Percentiles rank a stretch among this genome's conserved stretches.
phyloP scores from a whole-genome alignment of 805 yeast species.

The Wickerhamomyces silvicola region DNA sequence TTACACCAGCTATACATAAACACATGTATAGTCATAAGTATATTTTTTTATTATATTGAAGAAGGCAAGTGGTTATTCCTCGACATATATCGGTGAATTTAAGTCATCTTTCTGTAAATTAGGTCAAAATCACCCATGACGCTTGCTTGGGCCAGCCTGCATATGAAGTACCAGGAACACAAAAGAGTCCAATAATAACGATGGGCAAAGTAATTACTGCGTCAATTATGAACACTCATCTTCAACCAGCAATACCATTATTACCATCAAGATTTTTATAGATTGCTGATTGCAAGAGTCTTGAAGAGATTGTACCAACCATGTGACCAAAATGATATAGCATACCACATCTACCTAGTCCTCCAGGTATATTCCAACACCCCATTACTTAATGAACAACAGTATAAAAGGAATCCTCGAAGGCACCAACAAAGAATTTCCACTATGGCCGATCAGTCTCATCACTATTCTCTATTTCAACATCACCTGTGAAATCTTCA shows the following conservation, averaged over 20 bases:
- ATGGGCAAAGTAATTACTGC: slow-evolving; percentile 53
- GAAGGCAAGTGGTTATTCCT: too few species aligned
- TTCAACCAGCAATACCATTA: slow-evolving; percentile 56
- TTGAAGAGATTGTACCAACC: slow-evolving; percentile 55
- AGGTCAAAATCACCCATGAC: too few species aligned
- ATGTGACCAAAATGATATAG: slow-evolving; percentile 55
- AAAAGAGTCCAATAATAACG: slow-evolving; percentile 47
- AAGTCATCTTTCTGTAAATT: too few species aligned
- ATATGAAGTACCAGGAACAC: slow-evolving; percentile 64
- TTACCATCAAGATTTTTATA: slow-evolving; percentile 40
- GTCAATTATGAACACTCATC: slow-evolving; percentile 68
- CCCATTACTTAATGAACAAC: slow-evolving; percentile 52
- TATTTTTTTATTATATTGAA: too few species aligned
- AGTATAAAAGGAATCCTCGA: slow-evolving; percentile 56
- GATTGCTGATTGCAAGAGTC: slow-evolving; percentile 55
- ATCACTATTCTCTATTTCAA: slow-evolving; percentile 41
- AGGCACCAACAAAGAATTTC: slow-evolving; percentile 57
- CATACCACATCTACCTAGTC: slow-evolving; percentile 53
- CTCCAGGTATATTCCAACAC: slow-evolving; percentile 47
- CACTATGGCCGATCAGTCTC: slow-evolving; percentile 41
- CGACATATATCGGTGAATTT: too few species aligned
- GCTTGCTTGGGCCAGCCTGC: too few species aligned
- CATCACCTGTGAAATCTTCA: too few species aligned
- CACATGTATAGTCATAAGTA: too few species aligned
- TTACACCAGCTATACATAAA: too few species aligned